A percentile compares a stretch with the other conserved stretches of the same genome.
Conservation (phyloP, 2,329 filamentous ascomycete genomes). For the Aspergillaceae sp. region DNA sequence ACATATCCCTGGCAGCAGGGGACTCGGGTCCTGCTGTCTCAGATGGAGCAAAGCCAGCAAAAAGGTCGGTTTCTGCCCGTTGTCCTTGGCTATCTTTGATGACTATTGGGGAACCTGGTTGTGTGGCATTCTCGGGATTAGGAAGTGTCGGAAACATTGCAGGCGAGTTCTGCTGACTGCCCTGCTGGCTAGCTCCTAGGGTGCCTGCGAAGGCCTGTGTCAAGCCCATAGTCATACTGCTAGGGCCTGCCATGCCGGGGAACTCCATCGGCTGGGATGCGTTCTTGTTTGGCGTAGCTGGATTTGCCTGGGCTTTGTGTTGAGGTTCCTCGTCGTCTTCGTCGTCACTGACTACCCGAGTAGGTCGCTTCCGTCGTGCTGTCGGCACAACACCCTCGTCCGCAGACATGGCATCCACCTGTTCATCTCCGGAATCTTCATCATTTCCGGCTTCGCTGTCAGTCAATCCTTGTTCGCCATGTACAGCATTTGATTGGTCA, state of each 20-base stretch:
- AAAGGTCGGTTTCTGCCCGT: slow-evolving; percentile 39
- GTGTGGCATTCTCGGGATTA: slow-evolving; percentile 50
- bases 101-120: slow-evolving; percentile 54
- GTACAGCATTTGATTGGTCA: slow-evolving; percentile 10
- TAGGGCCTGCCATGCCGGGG: slow-evolving; percentile 52
- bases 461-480: slow-evolving; percentile 14
- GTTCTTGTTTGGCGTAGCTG: slow-evolving; percentile 18
- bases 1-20: slow-evolving; percentile 34
- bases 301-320: slow-evolving; percentile 22
- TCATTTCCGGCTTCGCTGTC: slow-evolving; percentile 12
- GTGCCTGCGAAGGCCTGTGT: slow-evolving; percentile 89
- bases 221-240: slow-evolving; percentile 52
- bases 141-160: slow-evolving; percentile 40
- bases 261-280: slow-evolving; percentile 45
- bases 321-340: slow-evolving; percentile 46
- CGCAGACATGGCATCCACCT: slow-evolving; percentile 24
- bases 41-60: slow-evolving; percentile 25
- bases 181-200: slow-evolving; percentile 55
- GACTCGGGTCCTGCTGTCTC: slow-evolving; percentile 29
- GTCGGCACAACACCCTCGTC: slow-evolving; percentile 42
- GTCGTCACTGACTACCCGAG: slow-evolving; percentile 58
- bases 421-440: slow-evolving; percentile 11
- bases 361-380: slow-evolving; percentile 42
- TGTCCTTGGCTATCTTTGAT: slow-evolving; percentile 50
- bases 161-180: slow-evolving; percentile 31